phyloP scores from a whole-genome alignment of 163 green algal genomes.

The Scenedesmus sp. region DNA sequence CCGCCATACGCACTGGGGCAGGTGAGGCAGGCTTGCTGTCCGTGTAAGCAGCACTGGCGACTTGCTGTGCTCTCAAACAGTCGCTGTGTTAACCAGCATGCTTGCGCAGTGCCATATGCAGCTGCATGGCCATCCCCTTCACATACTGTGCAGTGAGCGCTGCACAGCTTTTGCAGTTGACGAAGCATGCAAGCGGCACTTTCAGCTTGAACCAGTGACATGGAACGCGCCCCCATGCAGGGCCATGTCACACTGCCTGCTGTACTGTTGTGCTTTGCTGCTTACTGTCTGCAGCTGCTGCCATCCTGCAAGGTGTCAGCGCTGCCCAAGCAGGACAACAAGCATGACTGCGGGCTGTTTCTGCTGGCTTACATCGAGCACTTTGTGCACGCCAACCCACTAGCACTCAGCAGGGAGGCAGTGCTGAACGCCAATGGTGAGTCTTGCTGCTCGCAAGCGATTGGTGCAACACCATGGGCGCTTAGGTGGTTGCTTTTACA shows the following conservation, averaged over 20 bases:
- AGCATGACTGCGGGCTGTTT: constrained; percentile 96
- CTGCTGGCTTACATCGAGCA: constrained; percentile 89
- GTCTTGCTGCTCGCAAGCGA: neutral
- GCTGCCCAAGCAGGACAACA: constrained; percentile 87
- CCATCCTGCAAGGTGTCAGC: neutral
- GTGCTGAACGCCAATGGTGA: neutral
- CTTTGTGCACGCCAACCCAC: constrained; percentile 73
- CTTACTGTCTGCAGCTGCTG: constrained; percentile 2
- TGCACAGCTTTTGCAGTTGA: neutral
- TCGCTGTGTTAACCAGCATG: neutral
- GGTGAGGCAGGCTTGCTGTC: neutral
- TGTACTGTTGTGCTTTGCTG: neutral
- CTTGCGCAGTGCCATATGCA: neutral
- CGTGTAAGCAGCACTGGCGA: neutral
- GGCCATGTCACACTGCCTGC: neutral
- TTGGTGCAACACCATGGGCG: neutral
- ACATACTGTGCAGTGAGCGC: too few relatives aligned
- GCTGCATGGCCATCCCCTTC: neutral
- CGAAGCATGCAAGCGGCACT: neutral
- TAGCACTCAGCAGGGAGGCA: neutral
- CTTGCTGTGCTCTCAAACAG: neutral
- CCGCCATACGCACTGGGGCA: neutral
- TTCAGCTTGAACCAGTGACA: neutral
- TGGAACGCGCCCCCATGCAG: too few relatives aligned
- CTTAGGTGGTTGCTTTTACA: neutral